phyloP scores from a whole-genome alignment of 176 grass and related monocot species.

The Alloteropsis semialata region DNA sequence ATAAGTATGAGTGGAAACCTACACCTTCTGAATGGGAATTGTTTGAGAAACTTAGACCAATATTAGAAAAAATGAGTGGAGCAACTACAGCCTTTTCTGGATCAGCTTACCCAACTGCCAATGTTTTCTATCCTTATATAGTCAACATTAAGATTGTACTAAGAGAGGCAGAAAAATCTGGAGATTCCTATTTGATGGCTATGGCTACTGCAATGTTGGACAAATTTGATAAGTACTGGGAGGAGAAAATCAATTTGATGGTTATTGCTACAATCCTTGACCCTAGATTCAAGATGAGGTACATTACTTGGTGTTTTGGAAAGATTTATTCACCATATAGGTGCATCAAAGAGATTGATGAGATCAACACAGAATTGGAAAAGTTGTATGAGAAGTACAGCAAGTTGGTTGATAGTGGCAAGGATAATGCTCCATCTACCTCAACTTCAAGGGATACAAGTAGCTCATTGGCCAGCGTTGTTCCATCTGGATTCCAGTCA shows the following conservation, averaged over 20 bases:
- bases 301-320: not conserved
- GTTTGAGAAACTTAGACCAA: not conserved
- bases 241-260: no score
- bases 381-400: not conserved
- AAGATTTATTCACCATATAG: not conserved
- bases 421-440: not conserved
- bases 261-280: no score
- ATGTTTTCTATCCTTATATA: not conserved
- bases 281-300: no score
- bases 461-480: not conserved
- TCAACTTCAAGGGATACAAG: not conserved
- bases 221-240: no score
- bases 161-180: no score
- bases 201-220: not conserved
- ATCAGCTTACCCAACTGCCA: not conserved
- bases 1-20: not conserved
- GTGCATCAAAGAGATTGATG: rapidly evolving
- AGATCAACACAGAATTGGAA: not conserved
- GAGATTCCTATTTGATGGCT: not conserved
- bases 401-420: not conserved
- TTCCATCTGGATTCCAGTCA: not conserved
- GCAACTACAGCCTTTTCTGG: not conserved
- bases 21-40: not conserved
- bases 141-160: not conserved
- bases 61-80: not conserved